Base-by-base conservation (phyloP, 1,284 basidiomycete genomes). In the Apiotrichum mycotoxinovorans region DNA sequence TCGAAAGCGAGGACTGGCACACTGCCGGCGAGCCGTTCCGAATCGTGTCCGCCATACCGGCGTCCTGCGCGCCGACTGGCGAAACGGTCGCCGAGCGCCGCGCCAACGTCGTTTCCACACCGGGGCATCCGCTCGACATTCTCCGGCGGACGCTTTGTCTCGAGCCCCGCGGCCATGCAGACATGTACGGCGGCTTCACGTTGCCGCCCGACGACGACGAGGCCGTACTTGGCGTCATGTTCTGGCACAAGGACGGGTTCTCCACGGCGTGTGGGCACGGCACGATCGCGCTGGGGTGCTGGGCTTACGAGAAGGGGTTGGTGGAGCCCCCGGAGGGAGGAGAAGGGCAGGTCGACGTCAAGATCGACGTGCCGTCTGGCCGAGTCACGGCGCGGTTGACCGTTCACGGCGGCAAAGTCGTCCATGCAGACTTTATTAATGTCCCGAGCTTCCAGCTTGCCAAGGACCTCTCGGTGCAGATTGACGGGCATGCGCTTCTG, bases 211-310 rank as follows among this genome's bases (percentile, higher is more conserved):
- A 60, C 34, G 54, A 63, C 18, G 51, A 57, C 5, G 71, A 75
- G 18, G 80, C 80, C 0, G 75, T 79, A 58, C 77, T 81, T 30
- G 80, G 79, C 1, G 79, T 80, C 15, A 61, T 81, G 34, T 81
- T 81, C 63, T 80, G 75, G 58, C 80, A 81, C 66, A 81, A 81
- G 62, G 80, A 81, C 68, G 80, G 80, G 0, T 81, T 80, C 64
- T 80, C 79, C 1, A 80, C 80, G 2, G 80, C 80, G 73, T 81
- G 80, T 45, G 80, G 80, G 0, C 80, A 81, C 60, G 80, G 79
- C 9, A 80, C 80, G 1, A 77, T 81, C 42, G 80, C 80, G 14
- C 75, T 81, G 0, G 79, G 79, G 0, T 75, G 78, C 41, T 80
- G 80, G 64, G 69, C 80, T 1, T 65, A 81, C 25, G 77, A 78